Conservation (phyloP, 2,329 filamentous ascomycete species). For the Neofusicoccum kwambonambiense region DNA sequence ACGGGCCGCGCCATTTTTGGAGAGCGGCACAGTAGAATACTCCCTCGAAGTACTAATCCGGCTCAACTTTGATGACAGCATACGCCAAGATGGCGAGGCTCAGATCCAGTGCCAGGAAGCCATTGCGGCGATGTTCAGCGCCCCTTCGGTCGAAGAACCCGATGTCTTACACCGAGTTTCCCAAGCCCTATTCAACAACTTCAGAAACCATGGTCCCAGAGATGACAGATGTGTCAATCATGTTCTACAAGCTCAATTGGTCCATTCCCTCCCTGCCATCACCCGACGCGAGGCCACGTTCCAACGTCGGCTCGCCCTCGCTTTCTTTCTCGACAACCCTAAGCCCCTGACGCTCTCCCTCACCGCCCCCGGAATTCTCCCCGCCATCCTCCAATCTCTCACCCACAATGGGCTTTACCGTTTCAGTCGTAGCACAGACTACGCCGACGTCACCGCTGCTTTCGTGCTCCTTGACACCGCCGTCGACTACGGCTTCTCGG, state of each 20-base stretch:
- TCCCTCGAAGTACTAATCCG: conserved; percentile 16
- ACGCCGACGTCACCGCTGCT: conserved; percentile 63
- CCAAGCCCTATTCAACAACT: conserved; percentile 29
- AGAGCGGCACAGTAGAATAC: background rate
- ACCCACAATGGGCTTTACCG: conserved; percentile 47
- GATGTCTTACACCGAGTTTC: background rate
- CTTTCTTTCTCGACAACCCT: conserved; percentile 55
- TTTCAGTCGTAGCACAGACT: conserved; percentile 62
- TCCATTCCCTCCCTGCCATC: conserved; percentile 59
- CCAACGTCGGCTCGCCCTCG: conserved; percentile 64
- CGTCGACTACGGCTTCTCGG: conserved; percentile 62
- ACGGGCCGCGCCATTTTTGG: conserved; percentile 23
- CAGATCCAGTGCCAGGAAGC: background rate
- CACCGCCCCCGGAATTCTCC: conserved; percentile 22
- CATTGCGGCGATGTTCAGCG: conserved; percentile 20
- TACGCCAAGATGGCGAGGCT: conserved; percentile 2
- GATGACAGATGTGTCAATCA: conserved; percentile 37
- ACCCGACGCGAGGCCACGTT: conserved; percentile 57
- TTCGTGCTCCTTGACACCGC: conserved; percentile 71
- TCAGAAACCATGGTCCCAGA: conserved; percentile 24
- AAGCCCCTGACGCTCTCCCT: conserved; percentile 27
- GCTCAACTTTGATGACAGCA: conserved; percentile 17
- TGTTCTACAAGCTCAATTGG: conserved; percentile 56
- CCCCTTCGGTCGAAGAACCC: background rate
- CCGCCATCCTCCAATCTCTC: conserved; percentile 31